Evolutionary conservation across 208 protist species (phyloP), one percentile per base, ranked within the genome.

Genomic region (Giardia duodenalis): DNA sequence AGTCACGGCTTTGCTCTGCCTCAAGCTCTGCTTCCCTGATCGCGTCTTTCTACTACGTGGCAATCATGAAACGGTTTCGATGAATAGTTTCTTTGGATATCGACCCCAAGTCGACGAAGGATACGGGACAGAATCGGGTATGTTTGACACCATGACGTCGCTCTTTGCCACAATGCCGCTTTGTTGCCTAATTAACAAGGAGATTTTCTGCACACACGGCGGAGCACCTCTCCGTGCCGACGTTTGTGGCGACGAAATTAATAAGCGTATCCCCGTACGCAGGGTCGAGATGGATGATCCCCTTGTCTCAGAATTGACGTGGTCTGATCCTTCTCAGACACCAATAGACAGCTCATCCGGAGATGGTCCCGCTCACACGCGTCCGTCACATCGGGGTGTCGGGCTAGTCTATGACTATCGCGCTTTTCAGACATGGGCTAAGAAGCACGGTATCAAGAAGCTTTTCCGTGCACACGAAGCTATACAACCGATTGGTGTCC

Each of bases 31-130:
- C 2, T 91, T 4, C n/a, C 88, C 88, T 30, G 45, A 2, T 2
- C n/a, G 44, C n/a, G 88, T 91, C 0, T 47, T 47, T 48, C 10
- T 91, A n/a, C 44, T 91, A 1, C 1, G 88, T 47, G 88, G 88
- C 4, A 91, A 91, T n/a, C 88, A 91, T 47, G 88, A 91, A 48
- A 91, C 88, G 2, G 2, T 45, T 48, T 45, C n/a, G n/a, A 91
- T 91, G 88, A 91, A 91, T 45, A 91, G n/a, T 48, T 91, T 91
- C 88, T 91, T 91, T 48, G 88, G 88, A 47, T 91, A 91, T 91
- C 44, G 47, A 47, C 0, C 1, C 2, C 88, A 91, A 48, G 44
- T 91, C 45, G 88, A 91, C n/a, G 47, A 2, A 1, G 4, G 43
- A 4, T 91, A 91, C 47, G 88, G 88, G 10, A 91, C 88, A n/a